A percentile compares a stretch with the other conserved stretches of the same genome.
These are phyloP conservation scores for Neurospora sp. DNA, from an alignment of 495 filamentous ascomycete genomes.

Conservation along the genomic window DNA sequence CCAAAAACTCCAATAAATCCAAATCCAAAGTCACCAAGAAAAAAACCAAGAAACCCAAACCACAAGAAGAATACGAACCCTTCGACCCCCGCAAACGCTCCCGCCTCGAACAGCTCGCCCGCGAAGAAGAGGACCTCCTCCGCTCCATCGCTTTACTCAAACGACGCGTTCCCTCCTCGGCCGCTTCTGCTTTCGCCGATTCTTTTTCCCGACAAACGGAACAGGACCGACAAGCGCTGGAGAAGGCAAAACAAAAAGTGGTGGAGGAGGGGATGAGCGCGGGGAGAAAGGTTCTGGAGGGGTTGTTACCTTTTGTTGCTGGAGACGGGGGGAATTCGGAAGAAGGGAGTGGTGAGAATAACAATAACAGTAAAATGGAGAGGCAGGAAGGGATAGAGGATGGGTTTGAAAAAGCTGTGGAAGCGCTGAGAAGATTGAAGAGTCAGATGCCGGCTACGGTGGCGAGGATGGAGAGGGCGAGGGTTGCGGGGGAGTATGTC, in stretches of 20 bases:
- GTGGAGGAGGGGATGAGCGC: conserved; percentile 9
- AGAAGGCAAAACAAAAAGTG: conserved; percentile 11
- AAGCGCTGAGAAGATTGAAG: conserved; percentile 43
- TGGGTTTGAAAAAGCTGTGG: conserved; percentile 40
- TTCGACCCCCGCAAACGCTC: conserved; percentile 63
- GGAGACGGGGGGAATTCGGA: neutral
- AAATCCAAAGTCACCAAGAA: conserved; percentile 13
- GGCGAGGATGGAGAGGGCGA: conserved; percentile 69
- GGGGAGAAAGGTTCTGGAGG: conserved; percentile 14
- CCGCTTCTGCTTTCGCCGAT: conserved; percentile 46
- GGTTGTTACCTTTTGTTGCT: conserved; percentile 6
- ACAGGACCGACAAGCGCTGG: conserved; percentile 39
- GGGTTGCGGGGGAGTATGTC: conserved; percentile 54
- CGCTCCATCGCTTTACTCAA: conserved; percentile 62
- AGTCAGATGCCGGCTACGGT: conserved; percentile 58
- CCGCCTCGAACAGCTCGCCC: conserved; percentile 53
- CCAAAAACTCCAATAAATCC: neutral
- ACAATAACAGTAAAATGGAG: conserved; percentile 16
- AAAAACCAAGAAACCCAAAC: neutral
- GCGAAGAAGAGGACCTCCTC: conserved; percentile 64
- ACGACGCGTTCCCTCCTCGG: conserved; percentile 52
- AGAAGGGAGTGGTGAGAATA: no score
- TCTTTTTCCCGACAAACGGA: conserved; percentile 32
- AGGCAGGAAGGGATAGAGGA: conserved; percentile 40
- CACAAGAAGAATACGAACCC: conserved; percentile 58